phyloP scores from a whole-genome alignment of 2,329 filamentous ascomycete genomes.

The Biscogniauxia sp. region DNA sequence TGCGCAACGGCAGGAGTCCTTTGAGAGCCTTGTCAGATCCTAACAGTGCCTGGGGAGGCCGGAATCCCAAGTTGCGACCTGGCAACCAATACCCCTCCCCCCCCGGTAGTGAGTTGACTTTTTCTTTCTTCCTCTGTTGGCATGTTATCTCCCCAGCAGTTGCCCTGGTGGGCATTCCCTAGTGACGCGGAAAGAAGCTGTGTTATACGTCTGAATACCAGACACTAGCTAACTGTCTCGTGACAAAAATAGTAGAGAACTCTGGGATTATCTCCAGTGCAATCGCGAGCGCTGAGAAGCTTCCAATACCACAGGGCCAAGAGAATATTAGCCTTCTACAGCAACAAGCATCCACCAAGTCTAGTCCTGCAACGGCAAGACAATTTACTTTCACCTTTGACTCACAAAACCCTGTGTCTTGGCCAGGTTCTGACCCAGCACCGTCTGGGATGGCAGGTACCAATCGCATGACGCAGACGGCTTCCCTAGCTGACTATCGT shows the following conservation, averaged over 20 bases:
- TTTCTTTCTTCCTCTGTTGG: background rate
- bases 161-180: background rate
- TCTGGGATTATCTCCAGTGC: conserved; percentile 85
- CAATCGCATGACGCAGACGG: conserved; percentile 22
- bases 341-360: conserved; percentile 60
- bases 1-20: conserved; percentile 59
- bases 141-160: conserved; percentile 1
- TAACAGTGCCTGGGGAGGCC: conserved; percentile 53
- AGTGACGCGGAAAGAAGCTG: background rate
- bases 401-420: conserved; percentile 78
- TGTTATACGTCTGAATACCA: background rate
- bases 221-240: conserved; percentile 10
- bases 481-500: conserved; percentile 15
- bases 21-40: conserved; percentile 59
- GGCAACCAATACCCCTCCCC: conserved; percentile 39
- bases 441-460: conserved; percentile 32
- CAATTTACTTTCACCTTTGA: conserved; percentile 98
- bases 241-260: conserved; percentile 41
- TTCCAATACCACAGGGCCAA: conserved; percentile 62
- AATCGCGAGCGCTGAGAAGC: conserved; percentile 81
- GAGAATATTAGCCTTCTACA: conserved; percentile 78
- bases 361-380: conserved; percentile 65
- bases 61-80: conserved; percentile 45
- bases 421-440: conserved; percentile 57
- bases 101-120: conserved; percentile 43